Evolutionary conservation across 1,284 basidiomycete genomes (phyloP), one percentile per base, ranked within the genome.

Genomic region (Cryptococcus hybrid): DNA sequence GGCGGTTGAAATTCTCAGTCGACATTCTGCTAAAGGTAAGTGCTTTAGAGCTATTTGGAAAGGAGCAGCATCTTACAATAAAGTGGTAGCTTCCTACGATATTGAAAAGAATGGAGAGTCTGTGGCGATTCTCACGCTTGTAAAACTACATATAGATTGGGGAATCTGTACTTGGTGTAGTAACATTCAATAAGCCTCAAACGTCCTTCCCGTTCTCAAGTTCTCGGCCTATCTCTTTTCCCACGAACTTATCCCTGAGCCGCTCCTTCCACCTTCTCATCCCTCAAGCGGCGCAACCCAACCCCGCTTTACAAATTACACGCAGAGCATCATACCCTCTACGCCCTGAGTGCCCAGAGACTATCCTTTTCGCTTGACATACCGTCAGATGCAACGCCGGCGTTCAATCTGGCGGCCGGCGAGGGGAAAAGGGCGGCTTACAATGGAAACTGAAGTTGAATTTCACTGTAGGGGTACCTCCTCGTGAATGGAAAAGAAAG

Each of bases 61-160:
- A 13, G 36, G 18, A 13, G 37, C 34, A 62, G 30, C 9, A 30
- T 13, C 11, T 51, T 62, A 24, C 24, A 24, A 24, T 24, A 24
- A 24, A 24, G 24, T 24, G 24, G 24, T 24, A 93, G 91, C 88
- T 38, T 92, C 91, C 0, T 95, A 90, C 77, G 92, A 96, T 77
- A 91, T 96, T 59, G 88, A 86, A 69, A 93, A 95, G 79, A 89
- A 93, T 50, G 90, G 89, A 0, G 83, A 88, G 51, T 85, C 86
- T 46, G 90, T 95, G 53, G 92, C 92, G 1, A 86, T 89, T 36
- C 78, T 96, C 15, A 94, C 92, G 0, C 88, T 96, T 62, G 85
- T 88, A 44, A 96, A 78, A 87, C 87, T 43, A 88, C 88, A 1
- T 95, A 90, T 75, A 80, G 93, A 24, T 83, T 95, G 0, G 92